phyloP scores from a whole-genome alignment of 345 rosid species.

The Hypericum androsaemum region DNA sequence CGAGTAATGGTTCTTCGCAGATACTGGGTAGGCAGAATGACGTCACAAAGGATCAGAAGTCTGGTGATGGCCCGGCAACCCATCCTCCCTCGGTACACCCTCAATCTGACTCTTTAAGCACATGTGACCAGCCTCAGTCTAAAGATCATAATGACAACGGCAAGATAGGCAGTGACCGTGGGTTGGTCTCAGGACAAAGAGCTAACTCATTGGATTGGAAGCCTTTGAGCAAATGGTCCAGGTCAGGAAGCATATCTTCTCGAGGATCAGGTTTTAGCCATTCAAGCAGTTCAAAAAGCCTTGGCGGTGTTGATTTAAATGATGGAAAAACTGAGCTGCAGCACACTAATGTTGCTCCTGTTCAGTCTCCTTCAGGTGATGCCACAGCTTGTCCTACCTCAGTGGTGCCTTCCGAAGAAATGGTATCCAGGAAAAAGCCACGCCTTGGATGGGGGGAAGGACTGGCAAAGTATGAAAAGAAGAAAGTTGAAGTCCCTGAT shows the following conservation, averaged over 20 bases:
- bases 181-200: constrained; percentile 34
- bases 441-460: constrained; percentile 99
- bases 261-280: constrained; percentile 78
- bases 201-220: constrained; percentile 57
- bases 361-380: constrained; percentile 58
- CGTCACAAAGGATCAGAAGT: constrained; percentile 39
- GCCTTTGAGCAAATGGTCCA: constrained; percentile 51
- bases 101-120: constrained; percentile 34
- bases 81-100: constrained; percentile 27
- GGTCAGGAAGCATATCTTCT: constrained; percentile 70
- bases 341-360: constrained; percentile 31
- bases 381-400: constrained; percentile 48
- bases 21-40: constrained; percentile 47
- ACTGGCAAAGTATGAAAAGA: constrained; percentile 87
- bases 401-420: constrained; percentile 44
- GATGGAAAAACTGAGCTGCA: constrained; percentile 47
- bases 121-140: constrained; percentile 42
- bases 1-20: constrained; percentile 48
- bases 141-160: constrained; percentile 45
- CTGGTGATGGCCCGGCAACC: constrained; percentile 43
- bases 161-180: constrained; percentile 32
- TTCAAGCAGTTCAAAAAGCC: constrained; percentile 77
- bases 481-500: constrained; percentile 69
- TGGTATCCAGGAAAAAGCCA: constrained; percentile 64
- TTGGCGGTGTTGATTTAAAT: constrained; percentile 52